These are phyloP conservation scores for Sporobolomyces roseus DNA, from an alignment of 768 basidiomycete species.

Conservation along the genomic window DNA sequence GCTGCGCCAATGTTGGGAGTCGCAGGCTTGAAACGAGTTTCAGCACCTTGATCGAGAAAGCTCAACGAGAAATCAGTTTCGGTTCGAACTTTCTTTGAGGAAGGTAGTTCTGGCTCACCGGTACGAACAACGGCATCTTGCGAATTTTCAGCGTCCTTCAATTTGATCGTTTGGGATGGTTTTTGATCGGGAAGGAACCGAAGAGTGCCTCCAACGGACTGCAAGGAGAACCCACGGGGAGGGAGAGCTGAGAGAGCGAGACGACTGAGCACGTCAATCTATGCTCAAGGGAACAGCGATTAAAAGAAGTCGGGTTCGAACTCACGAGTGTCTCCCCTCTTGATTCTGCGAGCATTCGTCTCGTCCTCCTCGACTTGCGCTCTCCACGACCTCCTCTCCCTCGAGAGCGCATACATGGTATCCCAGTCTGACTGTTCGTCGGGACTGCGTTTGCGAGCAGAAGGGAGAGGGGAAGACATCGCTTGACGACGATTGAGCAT, in stretches of 20 bases:
- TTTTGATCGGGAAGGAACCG: slow-evolving; percentile 9
- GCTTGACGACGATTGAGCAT: slow-evolving; percentile 9
- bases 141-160: not conserved
- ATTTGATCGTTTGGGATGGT: slow-evolving; percentile 8
- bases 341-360: slow-evolving; percentile 8
- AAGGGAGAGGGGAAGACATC: slow-evolving; percentile 4
- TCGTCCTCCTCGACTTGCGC: not conserved
- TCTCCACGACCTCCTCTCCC: not conserved
- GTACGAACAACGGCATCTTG: not conserved
- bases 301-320: not conserved
- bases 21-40: slow-evolving; percentile 6
- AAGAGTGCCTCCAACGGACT: slow-evolving; percentile 5
- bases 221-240: slow-evolving; percentile 10
- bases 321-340: slow-evolving; percentile 3
- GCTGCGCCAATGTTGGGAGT: not conserved
- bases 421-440: slow-evolving; percentile 1
- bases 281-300: not conserved
- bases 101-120: not conserved
- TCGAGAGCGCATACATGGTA: not conserved
- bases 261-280: not conserved
- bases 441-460: not conserved
- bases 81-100: not conserved
- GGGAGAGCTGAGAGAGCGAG: not conserved
- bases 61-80: not conserved
- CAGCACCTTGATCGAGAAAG: not conserved